Percentiles rank a stretch among this genome's conserved stretches.
phyloP scores from a whole-genome alignment of 768 basidiomycete genomes.

The Tricholoma hemisulphureum region DNA sequence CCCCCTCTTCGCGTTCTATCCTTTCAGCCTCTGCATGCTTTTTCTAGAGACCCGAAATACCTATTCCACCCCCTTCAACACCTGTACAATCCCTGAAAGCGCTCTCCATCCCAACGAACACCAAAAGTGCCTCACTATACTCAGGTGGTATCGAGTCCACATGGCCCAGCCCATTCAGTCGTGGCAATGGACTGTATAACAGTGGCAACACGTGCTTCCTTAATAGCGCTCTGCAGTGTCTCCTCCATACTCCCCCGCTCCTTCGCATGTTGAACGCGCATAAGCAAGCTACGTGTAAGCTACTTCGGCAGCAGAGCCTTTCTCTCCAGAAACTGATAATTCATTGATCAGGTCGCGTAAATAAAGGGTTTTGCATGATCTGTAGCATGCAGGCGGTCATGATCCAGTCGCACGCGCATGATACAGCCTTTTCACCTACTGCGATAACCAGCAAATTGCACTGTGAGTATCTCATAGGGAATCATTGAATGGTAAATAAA shows the following conservation, averaged over 20 bases:
- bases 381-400: conserved; percentile 66
- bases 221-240: conserved; percentile 91
- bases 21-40: neutral
- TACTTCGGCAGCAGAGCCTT: conserved; percentile 4
- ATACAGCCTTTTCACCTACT: conserved; percentile 58
- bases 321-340: conserved; percentile 3
- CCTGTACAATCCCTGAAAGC: conserved; percentile 20
- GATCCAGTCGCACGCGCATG: conserved; percentile 47
- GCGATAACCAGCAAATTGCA: conserved; percentile 67
- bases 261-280: conserved; percentile 58
- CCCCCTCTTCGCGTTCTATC: conserved; percentile 4
- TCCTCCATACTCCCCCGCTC: conserved; percentile 89
- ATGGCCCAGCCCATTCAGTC: conserved; percentile 52
- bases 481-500: neutral
- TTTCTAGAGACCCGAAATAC: conserved; percentile 18
- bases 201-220: conserved; percentile 94
- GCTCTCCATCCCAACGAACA: conserved; percentile 17
- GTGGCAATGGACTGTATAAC: conserved; percentile 74
- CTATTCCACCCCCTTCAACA: conserved; percentile 13
- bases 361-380: conserved; percentile 73
- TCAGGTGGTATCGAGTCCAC: conserved; percentile 55
- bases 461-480: conserved; percentile 41
- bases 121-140: conserved; percentile 45
- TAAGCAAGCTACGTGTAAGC: conserved; percentile 60
- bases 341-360: conserved; percentile 36